Conservation (phyloP, 345 rosid species). For the Rhodomyrtus tomentosa region DNA sequence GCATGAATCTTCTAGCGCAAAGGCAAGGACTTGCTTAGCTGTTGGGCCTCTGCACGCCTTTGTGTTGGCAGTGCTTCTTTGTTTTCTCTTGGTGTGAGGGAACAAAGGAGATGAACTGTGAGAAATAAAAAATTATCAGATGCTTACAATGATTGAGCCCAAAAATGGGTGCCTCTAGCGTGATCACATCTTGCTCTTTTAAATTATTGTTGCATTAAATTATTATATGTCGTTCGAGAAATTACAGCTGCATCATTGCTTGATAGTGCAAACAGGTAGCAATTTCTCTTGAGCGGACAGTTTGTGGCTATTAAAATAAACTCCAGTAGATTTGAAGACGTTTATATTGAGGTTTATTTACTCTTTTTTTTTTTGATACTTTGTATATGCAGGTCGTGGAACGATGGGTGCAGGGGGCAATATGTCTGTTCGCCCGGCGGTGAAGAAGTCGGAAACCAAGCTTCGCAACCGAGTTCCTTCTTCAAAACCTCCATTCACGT, state of each 20-base stretch:
- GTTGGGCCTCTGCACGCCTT: not conserved
- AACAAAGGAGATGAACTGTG: not conserved
- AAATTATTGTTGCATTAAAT: not conserved
- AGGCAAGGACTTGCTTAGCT: not conserved
- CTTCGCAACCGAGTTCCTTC: conserved; percentile 43
- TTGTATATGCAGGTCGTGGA: conserved; percentile 14
- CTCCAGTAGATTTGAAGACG: not conserved
- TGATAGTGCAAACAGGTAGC: not conserved
- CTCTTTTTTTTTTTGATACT: not conserved
- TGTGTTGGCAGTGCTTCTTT: not conserved
- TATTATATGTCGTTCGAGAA: not conserved
- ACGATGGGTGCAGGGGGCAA: conserved; percentile 87
- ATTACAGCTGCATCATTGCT: not conserved
- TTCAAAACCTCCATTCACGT: conserved; percentile 60
- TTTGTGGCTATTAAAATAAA: not conserved
- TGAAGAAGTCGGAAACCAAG: conserved; percentile 20
- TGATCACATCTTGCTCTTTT: not conserved
- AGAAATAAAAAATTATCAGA: not conserved
- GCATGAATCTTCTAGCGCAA: not conserved
- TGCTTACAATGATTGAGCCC: not conserved
- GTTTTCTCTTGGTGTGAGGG: not conserved
- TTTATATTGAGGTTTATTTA: not conserved
- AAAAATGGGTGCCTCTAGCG: not conserved
- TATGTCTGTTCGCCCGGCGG: conserved; percentile 32
- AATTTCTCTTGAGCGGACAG: not conserved